Conservation (phyloP, 192 early-diverging fungal genomes). For the Backusella macrospora region DNA sequence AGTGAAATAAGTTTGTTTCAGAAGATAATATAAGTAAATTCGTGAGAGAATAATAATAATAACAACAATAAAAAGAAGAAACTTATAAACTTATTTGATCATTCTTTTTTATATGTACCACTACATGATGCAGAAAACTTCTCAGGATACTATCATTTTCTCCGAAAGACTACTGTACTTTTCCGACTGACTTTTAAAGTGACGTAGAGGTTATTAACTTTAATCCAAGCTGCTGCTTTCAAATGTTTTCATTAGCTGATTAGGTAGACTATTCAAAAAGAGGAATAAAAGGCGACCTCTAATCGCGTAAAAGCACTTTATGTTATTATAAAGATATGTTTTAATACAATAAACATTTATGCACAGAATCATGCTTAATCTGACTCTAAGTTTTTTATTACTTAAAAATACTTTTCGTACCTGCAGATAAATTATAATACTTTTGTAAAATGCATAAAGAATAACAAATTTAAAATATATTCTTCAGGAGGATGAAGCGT, state of each 20-base stretch:
- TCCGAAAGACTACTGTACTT: not conserved
- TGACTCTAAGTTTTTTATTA: too few species aligned
- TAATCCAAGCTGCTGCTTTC: not conserved
- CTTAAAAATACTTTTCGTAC: too few species aligned
- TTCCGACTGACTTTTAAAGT: slow-evolving; percentile 10
- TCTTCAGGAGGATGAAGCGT: too few species aligned
- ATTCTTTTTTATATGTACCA: not conserved
- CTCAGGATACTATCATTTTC: not conserved
- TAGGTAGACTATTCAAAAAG: too few species aligned
- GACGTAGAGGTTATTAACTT: not conserved
- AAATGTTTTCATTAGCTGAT: not conserved
- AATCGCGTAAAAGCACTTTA: too few species aligned
- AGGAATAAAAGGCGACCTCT: too few species aligned
- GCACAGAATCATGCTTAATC: too few species aligned
- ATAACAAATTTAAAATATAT: too few species aligned
- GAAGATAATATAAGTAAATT: not conserved
- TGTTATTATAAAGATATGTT: too few species aligned
- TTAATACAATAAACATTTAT: too few species aligned
- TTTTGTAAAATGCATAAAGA: too few species aligned
- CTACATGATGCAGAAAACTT: not conserved
- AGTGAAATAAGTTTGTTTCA: not conserved
- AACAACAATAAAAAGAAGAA: not conserved
- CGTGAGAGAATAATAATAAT: not conserved
- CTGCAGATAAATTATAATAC: too few species aligned
- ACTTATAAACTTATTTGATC: not conserved